These are phyloP conservation scores for Neopestalotiopsis rosae DNA, from an alignment of 2,329 filamentous ascomycete species.

Conservation along the genomic window DNA sequence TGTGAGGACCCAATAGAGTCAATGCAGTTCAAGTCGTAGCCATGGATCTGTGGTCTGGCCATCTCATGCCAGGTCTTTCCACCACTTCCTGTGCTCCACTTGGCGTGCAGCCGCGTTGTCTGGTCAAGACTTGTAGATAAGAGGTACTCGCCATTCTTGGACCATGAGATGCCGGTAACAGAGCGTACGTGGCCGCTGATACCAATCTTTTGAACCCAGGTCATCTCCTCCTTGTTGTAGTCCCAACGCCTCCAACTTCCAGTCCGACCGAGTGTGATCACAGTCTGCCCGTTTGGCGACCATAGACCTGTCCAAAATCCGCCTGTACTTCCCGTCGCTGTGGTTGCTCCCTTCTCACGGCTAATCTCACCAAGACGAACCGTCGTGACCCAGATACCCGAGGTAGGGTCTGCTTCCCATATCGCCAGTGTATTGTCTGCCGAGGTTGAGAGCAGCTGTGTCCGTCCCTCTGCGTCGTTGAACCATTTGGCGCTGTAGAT, in stretches of 20 bases:
- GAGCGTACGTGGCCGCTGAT: constrained; percentile 84
- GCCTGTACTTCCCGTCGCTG: constrained; percentile 92
- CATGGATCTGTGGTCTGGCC: constrained; percentile 93
- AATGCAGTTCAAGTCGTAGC: constrained; percentile 96
- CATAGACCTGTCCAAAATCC: constrained; percentile 97
- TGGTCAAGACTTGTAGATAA: constrained; percentile 91
- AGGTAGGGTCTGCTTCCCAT: constrained; percentile 84
- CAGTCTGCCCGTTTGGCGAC: constrained; percentile 76
- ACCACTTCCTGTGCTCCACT: constrained; percentile 65
- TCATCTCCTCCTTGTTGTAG: constrained; percentile 62
- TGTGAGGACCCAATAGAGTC: constrained; percentile 73
- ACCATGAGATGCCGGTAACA: constrained; percentile 85
- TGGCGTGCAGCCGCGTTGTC: constrained; percentile 84
- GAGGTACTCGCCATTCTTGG: constrained; percentile 79
- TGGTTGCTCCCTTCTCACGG: constrained; percentile 92
- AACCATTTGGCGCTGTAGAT: constrained; percentile 89
- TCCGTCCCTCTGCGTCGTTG: constrained; percentile 52
- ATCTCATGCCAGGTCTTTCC: constrained; percentile 87
- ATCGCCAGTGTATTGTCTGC: constrained; percentile 94
- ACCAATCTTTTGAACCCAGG: constrained; percentile 79
- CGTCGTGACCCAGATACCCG: constrained; percentile 89
- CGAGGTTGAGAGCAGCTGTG: constrained; percentile 85
- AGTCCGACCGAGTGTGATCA: constrained; percentile 85
- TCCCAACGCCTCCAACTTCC: constrained; percentile 93
- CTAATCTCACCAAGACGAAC: constrained; percentile 92